A percentile compares a stretch with the other conserved stretches of the same genome.
These are phyloP conservation scores for Coemansia sp. DNA, from an alignment of 192 early-diverging fungal genomes.

Conservation along the genomic window DNA sequence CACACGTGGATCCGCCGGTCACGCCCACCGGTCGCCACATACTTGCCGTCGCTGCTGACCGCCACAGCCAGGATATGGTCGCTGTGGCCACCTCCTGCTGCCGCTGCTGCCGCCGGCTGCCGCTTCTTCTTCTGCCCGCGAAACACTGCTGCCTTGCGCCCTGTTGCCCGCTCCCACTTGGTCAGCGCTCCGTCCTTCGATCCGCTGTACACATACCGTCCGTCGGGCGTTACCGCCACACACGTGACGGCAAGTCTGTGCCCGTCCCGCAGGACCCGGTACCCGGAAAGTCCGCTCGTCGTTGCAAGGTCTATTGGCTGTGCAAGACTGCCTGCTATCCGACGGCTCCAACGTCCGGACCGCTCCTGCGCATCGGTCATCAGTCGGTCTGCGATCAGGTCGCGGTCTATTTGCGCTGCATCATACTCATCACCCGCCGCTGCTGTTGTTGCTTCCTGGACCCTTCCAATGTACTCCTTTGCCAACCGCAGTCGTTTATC, in stretches of 20 bases:
- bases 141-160: conserved; percentile 66
- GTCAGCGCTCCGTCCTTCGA: conserved; percentile 93
- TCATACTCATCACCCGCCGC: conserved; percentile 63
- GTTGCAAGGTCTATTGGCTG: conserved; percentile 15
- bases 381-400: conserved; percentile 87
- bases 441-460: conserved; percentile 56
- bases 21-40: conserved; percentile 80
- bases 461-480: conserved; percentile 84
- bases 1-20: conserved; percentile 93
- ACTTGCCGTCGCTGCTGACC: conserved; percentile 65
- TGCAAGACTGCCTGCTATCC: conserved; percentile 33
- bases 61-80: conserved; percentile 74
- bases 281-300: not conserved
- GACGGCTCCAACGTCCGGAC: conserved; percentile 33
- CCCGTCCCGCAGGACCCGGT: conserved; percentile 36
- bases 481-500: conserved; percentile 92
- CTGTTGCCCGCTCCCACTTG: conserved; percentile 77
- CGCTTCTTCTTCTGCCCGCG: conserved; percentile 60
- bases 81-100: too few species aligned
- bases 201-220: conserved; percentile 74
- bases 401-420: conserved; percentile 89
- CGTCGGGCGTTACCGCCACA: conserved; percentile 69
- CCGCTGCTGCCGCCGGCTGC: too few species aligned
- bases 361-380: conserved; percentile 67
- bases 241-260: conserved; percentile 81